A percentile compares a stretch with the other conserved stretches of the same genome.
phyloP scores from a whole-genome alignment of 1,284 basidiomycete genomes.

The Naganishia albida region DNA sequence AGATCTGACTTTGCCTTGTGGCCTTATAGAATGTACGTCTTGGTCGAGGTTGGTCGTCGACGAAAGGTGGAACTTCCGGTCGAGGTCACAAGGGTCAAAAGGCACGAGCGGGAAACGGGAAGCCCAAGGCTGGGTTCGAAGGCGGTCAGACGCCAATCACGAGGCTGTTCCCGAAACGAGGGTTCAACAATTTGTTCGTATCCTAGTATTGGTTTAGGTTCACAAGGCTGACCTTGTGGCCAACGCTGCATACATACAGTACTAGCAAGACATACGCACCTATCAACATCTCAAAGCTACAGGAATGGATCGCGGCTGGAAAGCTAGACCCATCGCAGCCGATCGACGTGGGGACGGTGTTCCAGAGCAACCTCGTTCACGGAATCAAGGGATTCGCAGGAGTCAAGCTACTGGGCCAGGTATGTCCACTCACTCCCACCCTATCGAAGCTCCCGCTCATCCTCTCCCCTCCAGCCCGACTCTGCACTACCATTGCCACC shows the following conservation, averaged over 20 bases:
- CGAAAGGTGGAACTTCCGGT: slow-evolving; percentile 86
- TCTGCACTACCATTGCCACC: slow-evolving; percentile 57
- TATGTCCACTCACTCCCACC: slow-evolving; percentile 52
- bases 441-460: neutral
- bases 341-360: slow-evolving; percentile 83
- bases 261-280: slow-evolving; percentile 74
- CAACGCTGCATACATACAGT: slow-evolving; percentile 52
- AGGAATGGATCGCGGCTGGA: slow-evolving; percentile 85
- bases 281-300: slow-evolving; percentile 78
- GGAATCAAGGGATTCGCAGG: slow-evolving; percentile 72
- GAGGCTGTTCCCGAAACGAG: slow-evolving; percentile 89
- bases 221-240: neutral
- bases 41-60: slow-evolving; percentile 88
- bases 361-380: slow-evolving; percentile 84
- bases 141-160: slow-evolving; percentile 94
- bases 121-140: slow-evolving; percentile 80
- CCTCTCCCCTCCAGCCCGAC: slow-evolving; percentile 59
- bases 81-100: slow-evolving; percentile 96
- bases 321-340: slow-evolving; percentile 75
- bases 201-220: slow-evolving; percentile 20
- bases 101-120: slow-evolving; percentile 86
- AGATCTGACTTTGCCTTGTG: neutral
- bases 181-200: slow-evolving; percentile 77
- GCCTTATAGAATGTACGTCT: slow-evolving; percentile 80
- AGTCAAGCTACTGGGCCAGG: slow-evolving; percentile 85